A percentile compares a stretch with the other conserved stretches of the same genome.
phyloP scores from a whole-genome alignment of 1,284 basidiomycete genomes.

The Boletus mariae region DNA sequence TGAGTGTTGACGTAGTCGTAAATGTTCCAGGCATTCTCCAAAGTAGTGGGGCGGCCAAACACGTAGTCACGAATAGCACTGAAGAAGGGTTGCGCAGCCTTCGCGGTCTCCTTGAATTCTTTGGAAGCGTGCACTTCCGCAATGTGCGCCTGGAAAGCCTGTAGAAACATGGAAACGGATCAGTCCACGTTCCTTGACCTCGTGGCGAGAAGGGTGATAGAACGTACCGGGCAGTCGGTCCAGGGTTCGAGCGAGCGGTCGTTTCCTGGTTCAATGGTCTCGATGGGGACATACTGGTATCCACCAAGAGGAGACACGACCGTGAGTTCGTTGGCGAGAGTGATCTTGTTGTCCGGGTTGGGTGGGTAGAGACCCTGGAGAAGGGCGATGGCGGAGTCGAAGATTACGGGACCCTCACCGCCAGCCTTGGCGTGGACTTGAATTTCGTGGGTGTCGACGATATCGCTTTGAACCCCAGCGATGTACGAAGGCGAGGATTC shows the following conservation, averaged over 20 bases:
- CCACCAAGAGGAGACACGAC: slow-evolving; percentile 76
- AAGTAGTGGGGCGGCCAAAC: slow-evolving; percentile 60
- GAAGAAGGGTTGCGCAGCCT: slow-evolving; percentile 64
- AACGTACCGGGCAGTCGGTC: slow-evolving; percentile 73
- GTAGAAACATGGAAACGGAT: slow-evolving; percentile 13
- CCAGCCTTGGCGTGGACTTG: slow-evolving; percentile 79
- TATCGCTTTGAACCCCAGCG: slow-evolving; percentile 58
- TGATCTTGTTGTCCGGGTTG: slow-evolving; percentile 61
- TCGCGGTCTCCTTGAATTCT: slow-evolving; percentile 59
- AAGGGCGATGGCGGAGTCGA: slow-evolving; percentile 75
- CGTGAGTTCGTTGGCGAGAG: slow-evolving; percentile 73
- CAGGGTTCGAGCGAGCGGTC: slow-evolving; percentile 83
- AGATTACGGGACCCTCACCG: slow-evolving; percentile 79
- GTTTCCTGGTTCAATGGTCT: slow-evolving; percentile 80
- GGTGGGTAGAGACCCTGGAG: slow-evolving; percentile 81
- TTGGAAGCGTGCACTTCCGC: slow-evolving; percentile 53
- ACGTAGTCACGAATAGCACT: slow-evolving; percentile 59
- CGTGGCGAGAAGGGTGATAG: background rate
- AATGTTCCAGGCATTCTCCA: slow-evolving; percentile 76
- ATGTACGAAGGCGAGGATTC: slow-evolving; percentile 64
- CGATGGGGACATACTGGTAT: slow-evolving; percentile 82
- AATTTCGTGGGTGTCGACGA: slow-evolving; percentile 69
- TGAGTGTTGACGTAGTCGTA: slow-evolving; percentile 77
- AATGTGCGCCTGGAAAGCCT: slow-evolving; percentile 65
- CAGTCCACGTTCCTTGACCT: slow-evolving; percentile 5